phyloP scores from a whole-genome alignment of 805 yeast genomes.

The Yarrowia bubula region DNA sequence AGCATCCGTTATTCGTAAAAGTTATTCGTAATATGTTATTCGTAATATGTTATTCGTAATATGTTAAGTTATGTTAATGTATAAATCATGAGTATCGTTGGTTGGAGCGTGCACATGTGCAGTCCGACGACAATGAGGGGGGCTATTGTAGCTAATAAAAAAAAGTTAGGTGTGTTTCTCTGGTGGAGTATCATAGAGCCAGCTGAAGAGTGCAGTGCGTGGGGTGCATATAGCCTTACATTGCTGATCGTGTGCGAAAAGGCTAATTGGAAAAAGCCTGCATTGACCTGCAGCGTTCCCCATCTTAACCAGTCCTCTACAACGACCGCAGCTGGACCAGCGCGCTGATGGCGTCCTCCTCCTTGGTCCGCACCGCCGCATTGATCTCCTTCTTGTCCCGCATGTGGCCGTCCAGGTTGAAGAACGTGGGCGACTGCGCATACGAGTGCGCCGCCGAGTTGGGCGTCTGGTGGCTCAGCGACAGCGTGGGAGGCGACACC shows the following conservation, averaged over 20 bases:
- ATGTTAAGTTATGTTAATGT: constrained; percentile 11
- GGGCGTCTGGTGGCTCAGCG: constrained; percentile 18
- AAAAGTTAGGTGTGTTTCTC: neutral
- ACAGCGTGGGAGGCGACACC: constrained; percentile 21
- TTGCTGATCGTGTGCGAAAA: constrained; percentile 2
- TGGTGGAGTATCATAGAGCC: neutral
- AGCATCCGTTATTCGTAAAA: too few relatives aligned
- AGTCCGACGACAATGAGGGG: neutral
- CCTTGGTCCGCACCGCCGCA: constrained; percentile 35
- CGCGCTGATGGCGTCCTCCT: constrained; percentile 63
- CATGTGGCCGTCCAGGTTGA: constrained; percentile 25
- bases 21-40: too few relatives aligned
- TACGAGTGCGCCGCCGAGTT: constrained; percentile 7
- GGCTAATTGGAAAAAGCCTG: neutral
- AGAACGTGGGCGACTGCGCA: constrained; percentile 20
- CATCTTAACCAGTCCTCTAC: neutral
- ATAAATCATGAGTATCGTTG: constrained; percentile 7
- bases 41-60: too few relatives aligned
- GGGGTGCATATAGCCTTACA: neutral
- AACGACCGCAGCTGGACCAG: constrained; percentile 36
- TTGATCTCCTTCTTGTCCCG: constrained; percentile 20
- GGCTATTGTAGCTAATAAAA: neutral
- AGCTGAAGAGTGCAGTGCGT: neutral
- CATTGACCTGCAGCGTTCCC: neutral
- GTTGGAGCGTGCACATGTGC: neutral